phyloP scores from a whole-genome alignment of 2,329 filamentous ascomycete genomes.

The Fusarium tjaetaba region DNA sequence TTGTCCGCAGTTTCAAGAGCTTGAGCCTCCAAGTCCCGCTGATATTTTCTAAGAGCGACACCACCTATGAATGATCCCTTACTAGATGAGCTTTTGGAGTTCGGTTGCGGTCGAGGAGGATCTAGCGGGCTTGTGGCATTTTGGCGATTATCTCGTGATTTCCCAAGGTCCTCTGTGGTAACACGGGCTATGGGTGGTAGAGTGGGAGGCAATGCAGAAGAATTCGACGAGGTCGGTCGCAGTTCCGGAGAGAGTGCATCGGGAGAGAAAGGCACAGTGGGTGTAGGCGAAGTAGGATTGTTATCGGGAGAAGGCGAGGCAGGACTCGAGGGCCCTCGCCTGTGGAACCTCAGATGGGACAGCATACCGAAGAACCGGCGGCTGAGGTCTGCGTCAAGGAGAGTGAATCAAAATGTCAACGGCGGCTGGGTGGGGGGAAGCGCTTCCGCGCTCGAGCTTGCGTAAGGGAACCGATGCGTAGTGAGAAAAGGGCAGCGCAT shows the following conservation, averaged over 20 bases:
- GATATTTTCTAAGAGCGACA: slow-evolving; percentile 62
- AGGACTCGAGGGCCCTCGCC: slow-evolving; percentile 65
- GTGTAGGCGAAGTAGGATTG: slow-evolving; percentile 52
- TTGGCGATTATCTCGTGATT: slow-evolving; percentile 37
- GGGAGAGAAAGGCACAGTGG: slow-evolving; percentile 52
- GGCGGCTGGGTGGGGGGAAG: slow-evolving; percentile 30
- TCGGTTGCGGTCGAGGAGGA: slow-evolving; percentile 38
- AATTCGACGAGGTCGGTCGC: slow-evolving; percentile 48
- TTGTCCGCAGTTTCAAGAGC: slow-evolving; percentile 32
- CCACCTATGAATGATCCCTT: slow-evolving; percentile 64
- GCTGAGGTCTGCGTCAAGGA: slow-evolving; percentile 31
- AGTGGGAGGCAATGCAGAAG: slow-evolving; percentile 56
- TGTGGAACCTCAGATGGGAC: slow-evolving; percentile 67
- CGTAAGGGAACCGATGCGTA: slow-evolving; percentile 21
- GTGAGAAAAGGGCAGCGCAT: slow-evolving; percentile 29
- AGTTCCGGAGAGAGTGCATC: slow-evolving; percentile 53
- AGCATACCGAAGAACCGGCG: slow-evolving; percentile 52
- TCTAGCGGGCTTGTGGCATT: slow-evolving; percentile 40
- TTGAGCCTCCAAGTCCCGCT: slow-evolving; percentile 50
- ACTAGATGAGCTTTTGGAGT: slow-evolving; percentile 49
- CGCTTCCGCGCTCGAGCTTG: slow-evolving; percentile 25
- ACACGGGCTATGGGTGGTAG: slow-evolving; percentile 63
- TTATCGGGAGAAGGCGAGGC: slow-evolving; percentile 63
- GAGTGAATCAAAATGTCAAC: slow-evolving; percentile 37
- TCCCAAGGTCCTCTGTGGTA: slow-evolving; percentile 53